These are phyloP conservation scores for Neurospora sp. DNA, from an alignment of 495 filamentous ascomycete species.

Conservation along the genomic window DNA sequence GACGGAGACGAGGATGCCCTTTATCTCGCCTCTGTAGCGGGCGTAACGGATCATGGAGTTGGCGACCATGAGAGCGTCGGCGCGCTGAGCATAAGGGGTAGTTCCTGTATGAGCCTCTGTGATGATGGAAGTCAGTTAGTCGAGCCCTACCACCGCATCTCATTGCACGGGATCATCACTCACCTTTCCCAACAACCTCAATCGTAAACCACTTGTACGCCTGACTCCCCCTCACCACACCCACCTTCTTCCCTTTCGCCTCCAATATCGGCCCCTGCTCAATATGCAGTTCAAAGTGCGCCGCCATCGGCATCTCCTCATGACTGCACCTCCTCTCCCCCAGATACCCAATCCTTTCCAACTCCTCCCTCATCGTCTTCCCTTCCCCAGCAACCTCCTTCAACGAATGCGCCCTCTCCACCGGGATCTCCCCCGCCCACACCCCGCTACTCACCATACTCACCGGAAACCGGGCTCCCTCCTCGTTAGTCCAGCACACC, in stretches of 20 bases:
- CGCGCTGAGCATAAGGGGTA: conserved; percentile 49
- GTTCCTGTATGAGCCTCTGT: conserved; percentile 66
- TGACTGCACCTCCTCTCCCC: conserved; percentile 48
- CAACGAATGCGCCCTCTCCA: conserved; percentile 49
- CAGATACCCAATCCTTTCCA: conserved; percentile 62
- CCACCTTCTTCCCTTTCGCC: conserved; percentile 44
- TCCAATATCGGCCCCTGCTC: conserved; percentile 71
- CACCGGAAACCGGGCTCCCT: conserved; percentile 70
- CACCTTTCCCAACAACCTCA: conserved; percentile 46
- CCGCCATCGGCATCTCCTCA: conserved; percentile 57
- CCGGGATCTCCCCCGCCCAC: conserved; percentile 58
- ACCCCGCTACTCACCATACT: conserved; percentile 71
- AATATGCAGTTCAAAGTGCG: conserved; percentile 78
- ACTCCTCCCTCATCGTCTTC: conserved; percentile 57
- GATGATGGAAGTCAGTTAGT: neutral
- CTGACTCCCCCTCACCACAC: conserved; percentile 61
- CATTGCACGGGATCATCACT: neutral
- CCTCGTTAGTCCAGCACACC: conserved; percentile 81
- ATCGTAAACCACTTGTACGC: conserved; percentile 65
- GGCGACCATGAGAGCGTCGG: conserved; percentile 58
- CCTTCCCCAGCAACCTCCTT: conserved; percentile 37
- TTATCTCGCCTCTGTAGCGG: conserved; percentile 48
- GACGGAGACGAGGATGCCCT: conserved; percentile 55
- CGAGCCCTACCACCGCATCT: neutral
- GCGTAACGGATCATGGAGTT: conserved; percentile 58